Percentiles rank a stretch among this genome's conserved stretches.
Conservation (phyloP, 1,284 basidiomycete genomes). For the Melampsora abietis-canadensis region DNA sequence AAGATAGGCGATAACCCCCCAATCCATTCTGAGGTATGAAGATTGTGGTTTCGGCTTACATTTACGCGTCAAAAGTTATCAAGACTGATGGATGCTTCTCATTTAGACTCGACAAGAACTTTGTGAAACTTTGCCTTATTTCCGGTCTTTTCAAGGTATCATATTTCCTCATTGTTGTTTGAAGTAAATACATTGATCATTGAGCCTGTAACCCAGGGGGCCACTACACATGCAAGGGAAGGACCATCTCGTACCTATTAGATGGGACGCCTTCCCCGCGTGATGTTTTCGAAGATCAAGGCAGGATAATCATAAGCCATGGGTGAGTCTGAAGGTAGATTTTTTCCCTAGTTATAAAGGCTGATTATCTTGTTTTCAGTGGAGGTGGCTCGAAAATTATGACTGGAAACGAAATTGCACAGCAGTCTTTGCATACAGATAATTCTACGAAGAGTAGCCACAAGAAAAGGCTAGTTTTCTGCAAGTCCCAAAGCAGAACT, state of each 20-base stretch:
- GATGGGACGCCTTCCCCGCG: conserved; percentile 27
- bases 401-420: neutral
- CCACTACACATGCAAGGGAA: conserved; percentile 23
- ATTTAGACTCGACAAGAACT: conserved; percentile 32
- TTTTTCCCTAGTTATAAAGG: neutral
- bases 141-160: conserved; percentile 33
- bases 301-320: conserved; percentile 35
- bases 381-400: conserved; percentile 31
- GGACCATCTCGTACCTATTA: conserved; percentile 20
- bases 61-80: no score
- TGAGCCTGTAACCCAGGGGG: neutral
- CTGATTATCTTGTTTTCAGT: conserved; percentile 18
- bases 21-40: conserved; percentile 18
- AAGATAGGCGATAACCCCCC: conserved; percentile 27
- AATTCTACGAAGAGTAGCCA: neutral
- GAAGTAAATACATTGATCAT: neutral
- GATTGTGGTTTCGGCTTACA: neutral
- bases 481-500: conserved; percentile 20
- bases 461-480: conserved; percentile 12
- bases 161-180: neutral
- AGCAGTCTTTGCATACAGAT: neutral
- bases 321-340: conserved; percentile 7
- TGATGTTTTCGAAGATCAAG: conserved; percentile 37
- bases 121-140: conserved; percentile 37
- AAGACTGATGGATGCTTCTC: neutral